phyloP scores from a whole-genome alignment of 805 yeast genomes.

The Candida ulmi region DNA sequence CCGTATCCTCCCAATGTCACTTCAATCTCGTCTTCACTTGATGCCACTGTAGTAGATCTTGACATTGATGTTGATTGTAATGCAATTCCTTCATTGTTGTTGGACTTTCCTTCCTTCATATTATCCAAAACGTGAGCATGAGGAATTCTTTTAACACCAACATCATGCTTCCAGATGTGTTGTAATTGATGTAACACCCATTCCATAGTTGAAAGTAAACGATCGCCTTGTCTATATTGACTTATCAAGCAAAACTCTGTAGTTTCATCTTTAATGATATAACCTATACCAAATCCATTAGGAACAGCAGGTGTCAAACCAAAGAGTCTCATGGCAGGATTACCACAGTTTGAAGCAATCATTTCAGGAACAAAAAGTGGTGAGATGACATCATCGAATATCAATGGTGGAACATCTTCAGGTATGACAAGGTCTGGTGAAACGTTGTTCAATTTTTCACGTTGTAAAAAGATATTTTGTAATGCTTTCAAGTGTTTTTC shows the following conservation, averaged over 20 bases:
- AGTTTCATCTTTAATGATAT: conserved; percentile 76
- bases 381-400: conserved; percentile 35
- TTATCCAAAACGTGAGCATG: conserved; percentile 32
- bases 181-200: conserved; percentile 61
- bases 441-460: conserved; percentile 39
- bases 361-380: conserved; percentile 37
- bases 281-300: conserved; percentile 91
- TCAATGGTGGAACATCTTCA: conserved; percentile 33
- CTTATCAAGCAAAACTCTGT: conserved; percentile 81
- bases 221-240: conserved; percentile 77
- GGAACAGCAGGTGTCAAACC: conserved; percentile 88
- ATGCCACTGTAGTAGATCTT: conserved; percentile 16
- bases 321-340: conserved; percentile 74
- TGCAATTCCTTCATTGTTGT: conserved; percentile 1
- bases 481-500: conserved; percentile 69
- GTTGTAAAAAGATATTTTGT: conserved; percentile 47
- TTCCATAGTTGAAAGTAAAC: conserved; percentile 69
- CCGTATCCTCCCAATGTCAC: conserved; percentile 69
- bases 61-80: conserved; percentile 12
- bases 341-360: conserved; percentile 60
- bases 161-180: conserved; percentile 32
- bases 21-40: conserved; percentile 23
- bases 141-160: conserved; percentile 18
- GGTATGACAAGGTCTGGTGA: conserved; percentile 35
- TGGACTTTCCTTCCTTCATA: conserved; percentile 11